A percentile compares a stretch with the other conserved stretches of the same genome.
Evolutionary conservation across 2,329 filamentous ascomycete genomes (phyloP).

Genomic region (Monilinia fructicola): DNA sequence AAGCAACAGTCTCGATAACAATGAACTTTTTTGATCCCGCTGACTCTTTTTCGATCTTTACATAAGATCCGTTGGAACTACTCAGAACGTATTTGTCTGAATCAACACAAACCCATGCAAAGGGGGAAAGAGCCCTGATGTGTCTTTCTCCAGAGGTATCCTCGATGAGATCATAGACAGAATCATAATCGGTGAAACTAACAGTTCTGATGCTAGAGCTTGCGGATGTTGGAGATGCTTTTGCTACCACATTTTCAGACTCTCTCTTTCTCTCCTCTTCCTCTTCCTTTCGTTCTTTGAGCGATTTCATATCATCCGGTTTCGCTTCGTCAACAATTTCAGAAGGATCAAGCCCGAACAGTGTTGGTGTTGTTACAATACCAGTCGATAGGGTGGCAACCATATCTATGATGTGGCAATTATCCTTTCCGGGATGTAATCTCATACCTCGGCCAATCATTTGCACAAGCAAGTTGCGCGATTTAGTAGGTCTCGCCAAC

Average conservation of each 20-base stretch:
- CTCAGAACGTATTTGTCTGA: constrained; percentile 69
- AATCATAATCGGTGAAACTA: constrained; percentile 87
- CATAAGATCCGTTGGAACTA: constrained; percentile 61
- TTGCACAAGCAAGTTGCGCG: constrained; percentile 89
- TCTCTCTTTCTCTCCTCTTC: constrained; percentile 36
- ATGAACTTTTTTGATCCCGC: constrained; percentile 29
- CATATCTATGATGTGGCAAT: constrained; percentile 97
- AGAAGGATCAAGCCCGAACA: constrained; percentile 87
- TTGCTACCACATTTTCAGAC: constrained; percentile 16
- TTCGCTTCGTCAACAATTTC: constrained; percentile 70
- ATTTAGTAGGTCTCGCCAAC: constrained; percentile 83
- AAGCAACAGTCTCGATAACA: constrained; percentile 43
- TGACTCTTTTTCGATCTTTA: constrained; percentile 48
- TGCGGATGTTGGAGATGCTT: background rate
- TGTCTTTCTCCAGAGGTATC: constrained; percentile 77
- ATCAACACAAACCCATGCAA: constrained; percentile 82
- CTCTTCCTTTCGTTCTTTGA: constrained; percentile 53
- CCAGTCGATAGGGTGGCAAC: constrained; percentile 82
- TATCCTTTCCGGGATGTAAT: constrained; percentile 72
- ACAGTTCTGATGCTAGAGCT: constrained; percentile 26
- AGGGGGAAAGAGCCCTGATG: constrained; percentile 71
- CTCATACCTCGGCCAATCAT: constrained; percentile 97
- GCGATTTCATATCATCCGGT: constrained; percentile 58
- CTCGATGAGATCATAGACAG: constrained; percentile 83
- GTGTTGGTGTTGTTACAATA: constrained; percentile 84